These are phyloP conservation scores for Paspalum notatum DNA, from an alignment of 176 grass and related monocot species.

Conservation along the genomic window DNA sequence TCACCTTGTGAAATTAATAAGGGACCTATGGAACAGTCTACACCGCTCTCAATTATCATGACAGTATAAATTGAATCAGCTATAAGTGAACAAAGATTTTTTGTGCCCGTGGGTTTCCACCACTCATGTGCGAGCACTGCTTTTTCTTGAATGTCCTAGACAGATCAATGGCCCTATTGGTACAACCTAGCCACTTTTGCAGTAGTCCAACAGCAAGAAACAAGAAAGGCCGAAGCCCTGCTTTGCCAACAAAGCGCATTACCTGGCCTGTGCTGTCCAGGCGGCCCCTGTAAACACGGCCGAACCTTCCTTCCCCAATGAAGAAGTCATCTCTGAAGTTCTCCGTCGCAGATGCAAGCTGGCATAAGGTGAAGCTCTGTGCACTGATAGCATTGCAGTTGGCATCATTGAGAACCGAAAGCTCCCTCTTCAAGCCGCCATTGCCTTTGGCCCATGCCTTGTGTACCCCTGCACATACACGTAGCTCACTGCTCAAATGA, in stretches of 20 bases:
- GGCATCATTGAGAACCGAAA: slow-evolving; percentile 51
- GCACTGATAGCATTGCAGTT: slow-evolving; percentile 55
- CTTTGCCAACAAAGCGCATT: slow-evolving; percentile 19
- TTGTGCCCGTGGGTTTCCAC: slow-evolving; percentile 37
- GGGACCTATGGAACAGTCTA: slow-evolving; percentile 17
- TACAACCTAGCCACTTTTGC: slow-evolving; percentile 39
- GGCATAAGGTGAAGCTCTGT: slow-evolving; percentile 87
- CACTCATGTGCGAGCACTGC: slow-evolving; percentile 44
- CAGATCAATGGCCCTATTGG: slow-evolving; percentile 38
- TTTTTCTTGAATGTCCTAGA: slow-evolving; percentile 51
- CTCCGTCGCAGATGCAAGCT: slow-evolving; percentile 66
- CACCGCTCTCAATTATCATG: slow-evolving; percentile 25
- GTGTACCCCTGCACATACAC: slow-evolving; percentile 43
- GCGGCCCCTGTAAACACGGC: slow-evolving; percentile 79
- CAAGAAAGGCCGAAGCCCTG: background rate
- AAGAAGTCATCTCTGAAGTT: slow-evolving; percentile 91
- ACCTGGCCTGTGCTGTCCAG: slow-evolving; percentile 79
- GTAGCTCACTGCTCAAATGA: background rate
- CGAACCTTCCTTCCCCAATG: slow-evolving; percentile 91
- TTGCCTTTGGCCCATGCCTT: slow-evolving; percentile 46
- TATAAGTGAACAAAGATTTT: slow-evolving; percentile 42
- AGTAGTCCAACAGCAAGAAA: slow-evolving; percentile 43
- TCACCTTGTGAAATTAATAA: slow-evolving; percentile 35
- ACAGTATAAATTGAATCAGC: slow-evolving; percentile 34
- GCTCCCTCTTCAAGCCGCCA: slow-evolving; percentile 42